Evolutionary conservation across 2,329 filamentous ascomycete species (phyloP), one percentile per base, ranked within the genome.

Genomic region (Nemania abortiva): DNA sequence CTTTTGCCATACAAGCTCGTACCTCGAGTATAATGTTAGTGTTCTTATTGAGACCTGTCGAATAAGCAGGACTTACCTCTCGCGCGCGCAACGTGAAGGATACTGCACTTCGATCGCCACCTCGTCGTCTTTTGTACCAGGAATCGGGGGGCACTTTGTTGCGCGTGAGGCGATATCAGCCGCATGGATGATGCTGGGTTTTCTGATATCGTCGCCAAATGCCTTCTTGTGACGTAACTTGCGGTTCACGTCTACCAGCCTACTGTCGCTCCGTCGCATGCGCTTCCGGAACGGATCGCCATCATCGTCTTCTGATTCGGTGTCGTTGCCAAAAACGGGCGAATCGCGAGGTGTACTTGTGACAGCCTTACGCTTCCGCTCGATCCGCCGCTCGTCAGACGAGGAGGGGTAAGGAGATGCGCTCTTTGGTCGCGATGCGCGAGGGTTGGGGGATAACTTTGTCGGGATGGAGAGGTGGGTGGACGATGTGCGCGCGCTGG

Each of bases 91-190:
- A 70, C 86, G 84, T 79, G 93, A 95, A 10, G 96, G 95, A 80
- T 98, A 98, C 79, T 96, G 92, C 74, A 98, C 82, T 77, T 90
- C 84, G 68, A 97, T 88, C 11, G 81, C 82, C 6, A 90, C 84
- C 66, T 89, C 86, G 67, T 89, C 83, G 56, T 84, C 81, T 56
- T 82, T 80, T 2, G 84, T 82, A 47, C 83, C 83, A 68, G 87
- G 81, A 13, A 85, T 83, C 0, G 84, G 84, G 31, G 85, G 83
- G 68, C 86, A 88, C 50, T 84, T 85, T 6, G 84, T 81, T 62
- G 82, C 80, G 24, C 86, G 78, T 53, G 83, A 87, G 45, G 86
- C 85, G 24, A 90, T 83, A 72, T 89, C 83, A 4, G 84, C 85
- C 4, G 88, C 88, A 73, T 91, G 88, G 31, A 91, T 86, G 66